A percentile compares a stretch with the other conserved stretches of the same genome.
phyloP scores from a whole-genome alignment of 805 yeast species.

The Cyberlindnera mississippiensis region DNA sequence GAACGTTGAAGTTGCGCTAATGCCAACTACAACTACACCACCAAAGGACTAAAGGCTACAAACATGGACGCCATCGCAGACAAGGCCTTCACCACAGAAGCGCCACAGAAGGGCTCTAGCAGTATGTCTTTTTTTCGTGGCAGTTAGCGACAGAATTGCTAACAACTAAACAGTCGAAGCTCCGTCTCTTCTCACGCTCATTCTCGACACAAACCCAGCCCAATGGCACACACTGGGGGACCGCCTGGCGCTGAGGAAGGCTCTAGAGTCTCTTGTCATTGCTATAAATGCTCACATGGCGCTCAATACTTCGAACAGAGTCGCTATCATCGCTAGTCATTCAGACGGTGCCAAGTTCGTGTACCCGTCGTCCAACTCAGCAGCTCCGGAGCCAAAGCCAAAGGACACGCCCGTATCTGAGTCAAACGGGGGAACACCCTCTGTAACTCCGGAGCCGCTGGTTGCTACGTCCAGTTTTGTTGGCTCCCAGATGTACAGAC shows the following conservation, averaged over 20 bases:
- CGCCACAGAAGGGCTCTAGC: conserved; percentile 25
- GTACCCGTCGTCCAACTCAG: conserved; percentile 64
- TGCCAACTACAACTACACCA: too few relatives aligned
- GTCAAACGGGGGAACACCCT: too few relatives aligned
- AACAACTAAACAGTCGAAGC: conserved; percentile 46
- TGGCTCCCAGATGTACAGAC: conserved; percentile 73
- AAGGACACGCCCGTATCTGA: too few relatives aligned
- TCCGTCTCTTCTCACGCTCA: conserved; percentile 75
- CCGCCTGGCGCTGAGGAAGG: conserved; percentile 33
- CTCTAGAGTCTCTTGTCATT: conserved; percentile 60
- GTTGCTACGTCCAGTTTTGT: conserved; percentile 29
- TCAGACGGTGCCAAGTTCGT: conserved; percentile 64
- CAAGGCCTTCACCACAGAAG: conserved; percentile 38
- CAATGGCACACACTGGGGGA: conserved; percentile 36
- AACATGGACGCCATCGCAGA: conserved; percentile 76
- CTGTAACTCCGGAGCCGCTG: conserved; percentile 15
- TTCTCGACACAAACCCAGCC: conserved; percentile 72
- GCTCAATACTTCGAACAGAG: conserved; percentile 76
- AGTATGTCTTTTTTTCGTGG: conserved; percentile 29
- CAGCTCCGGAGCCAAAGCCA: too few relatives aligned
- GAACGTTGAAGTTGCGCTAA: too few relatives aligned
- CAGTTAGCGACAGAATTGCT: conserved; percentile 2
- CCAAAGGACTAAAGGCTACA: too few relatives aligned
- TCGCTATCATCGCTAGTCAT: conserved; percentile 76
- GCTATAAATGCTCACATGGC: conserved; percentile 86